phyloP scores from a whole-genome alignment of 768 basidiomycete species.

The Termitomyces sp. region DNA sequence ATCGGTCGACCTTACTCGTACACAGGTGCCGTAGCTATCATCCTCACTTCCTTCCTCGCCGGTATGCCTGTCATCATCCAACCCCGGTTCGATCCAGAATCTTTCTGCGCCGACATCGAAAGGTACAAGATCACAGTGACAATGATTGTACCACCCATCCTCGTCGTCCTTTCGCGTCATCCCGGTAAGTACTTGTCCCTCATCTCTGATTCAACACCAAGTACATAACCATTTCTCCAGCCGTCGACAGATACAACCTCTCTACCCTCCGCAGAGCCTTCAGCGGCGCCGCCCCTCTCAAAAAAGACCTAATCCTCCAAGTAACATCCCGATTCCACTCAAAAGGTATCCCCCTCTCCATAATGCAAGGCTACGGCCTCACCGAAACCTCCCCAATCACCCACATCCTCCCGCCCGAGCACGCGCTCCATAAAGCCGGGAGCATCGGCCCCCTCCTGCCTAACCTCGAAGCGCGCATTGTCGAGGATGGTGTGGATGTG shows the following conservation, averaged over 20 bases:
- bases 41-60: constrained; percentile 57
- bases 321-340: too few relatives aligned
- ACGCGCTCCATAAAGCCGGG: constrained; percentile 51
- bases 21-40: too few relatives aligned
- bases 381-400: constrained; percentile 82
- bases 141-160: constrained; percentile 79
- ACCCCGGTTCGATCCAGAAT: constrained; percentile 65
- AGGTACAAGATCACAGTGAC: constrained; percentile 56
- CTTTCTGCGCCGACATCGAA: constrained; percentile 64
- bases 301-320: constrained; percentile 45
- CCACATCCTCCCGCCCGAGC: constrained; percentile 45
- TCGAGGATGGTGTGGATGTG: constrained; percentile 50
- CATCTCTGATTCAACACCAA: constrained; percentile 81
- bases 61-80: constrained; percentile 57
- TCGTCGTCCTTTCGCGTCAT: constrained; percentile 70
- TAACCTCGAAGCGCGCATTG: constrained; percentile 67
- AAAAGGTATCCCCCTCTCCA: constrained; percentile 28
- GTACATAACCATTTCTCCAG: too few relatives aligned
- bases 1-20: constrained; percentile 60
- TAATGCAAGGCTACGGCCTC: constrained; percentile 66
- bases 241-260: too few relatives aligned
- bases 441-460: constrained; percentile 70
- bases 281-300: constrained; percentile 59
- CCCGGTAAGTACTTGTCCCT: constrained; percentile 57
- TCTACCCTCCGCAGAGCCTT: too few relatives aligned